Evolutionary conservation across 2,329 filamentous ascomycete genomes (phyloP).

Genomic region (Zymoseptoria brevis): DNA sequence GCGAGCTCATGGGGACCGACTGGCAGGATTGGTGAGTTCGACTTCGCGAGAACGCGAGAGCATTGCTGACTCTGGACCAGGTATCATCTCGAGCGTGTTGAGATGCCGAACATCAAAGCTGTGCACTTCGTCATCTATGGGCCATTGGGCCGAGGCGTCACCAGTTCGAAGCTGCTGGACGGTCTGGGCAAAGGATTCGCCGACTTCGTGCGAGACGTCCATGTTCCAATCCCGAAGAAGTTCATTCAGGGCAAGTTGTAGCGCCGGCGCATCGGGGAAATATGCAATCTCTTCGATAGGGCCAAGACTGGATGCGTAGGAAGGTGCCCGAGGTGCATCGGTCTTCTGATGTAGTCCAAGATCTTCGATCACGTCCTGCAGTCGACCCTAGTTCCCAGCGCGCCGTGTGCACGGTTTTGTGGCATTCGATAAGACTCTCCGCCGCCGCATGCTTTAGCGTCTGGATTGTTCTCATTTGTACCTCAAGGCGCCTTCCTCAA

Average conservation of each 20-base stretch:
- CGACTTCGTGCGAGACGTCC: conserved; percentile 18
- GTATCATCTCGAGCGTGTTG: conserved; percentile 31
- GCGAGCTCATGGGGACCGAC: conserved; percentile 23
- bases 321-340: too few relatives aligned
- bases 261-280: neutral
- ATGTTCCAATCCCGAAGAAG: conserved; percentile 18
- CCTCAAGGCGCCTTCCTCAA: conserved; percentile 39
- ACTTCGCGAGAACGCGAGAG: neutral
- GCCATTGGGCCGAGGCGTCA: conserved; percentile 19
- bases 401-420: too few relatives aligned
- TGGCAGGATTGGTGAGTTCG: conserved; percentile 17
- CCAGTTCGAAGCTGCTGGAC: conserved; percentile 18
- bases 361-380: too few relatives aligned
- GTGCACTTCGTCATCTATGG: conserved; percentile 33
- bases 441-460: too few relatives aligned
- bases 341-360: too few relatives aligned
- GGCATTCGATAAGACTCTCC: too few relatives aligned
- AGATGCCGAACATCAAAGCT: conserved; percentile 32
- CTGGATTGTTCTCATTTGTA: too few relatives aligned
- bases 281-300: too few relatives aligned
- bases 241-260: conserved; percentile 12
- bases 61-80: neutral
- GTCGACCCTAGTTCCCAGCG: too few relatives aligned
- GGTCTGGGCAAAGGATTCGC: conserved; percentile 19
- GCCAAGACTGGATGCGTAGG: too few relatives aligned